Percentiles rank a stretch among this genome's conserved stretches.
Evolutionary conservation across 495 filamentous ascomycete species (phyloP).

Genomic region (Sabuloglossum arenarium): DNA sequence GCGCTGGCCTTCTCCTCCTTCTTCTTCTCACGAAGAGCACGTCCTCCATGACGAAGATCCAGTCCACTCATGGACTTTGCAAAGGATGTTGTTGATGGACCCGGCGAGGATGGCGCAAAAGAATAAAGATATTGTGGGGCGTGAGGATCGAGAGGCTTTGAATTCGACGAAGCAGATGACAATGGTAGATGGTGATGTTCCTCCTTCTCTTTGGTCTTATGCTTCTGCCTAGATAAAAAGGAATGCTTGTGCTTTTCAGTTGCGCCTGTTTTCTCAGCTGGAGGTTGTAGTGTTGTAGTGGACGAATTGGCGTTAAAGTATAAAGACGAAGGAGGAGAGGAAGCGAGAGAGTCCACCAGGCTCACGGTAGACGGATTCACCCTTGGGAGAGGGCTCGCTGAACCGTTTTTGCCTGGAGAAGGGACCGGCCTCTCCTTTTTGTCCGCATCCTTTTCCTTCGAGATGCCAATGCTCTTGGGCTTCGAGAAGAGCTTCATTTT

Average conservation of each 20-base stretch:
- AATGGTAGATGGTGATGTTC: conserved; percentile 63
- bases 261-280: conserved; percentile 21
- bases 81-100: conserved; percentile 43
- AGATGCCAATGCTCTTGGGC: conserved; percentile 62
- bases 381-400: conserved; percentile 33
- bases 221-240: conserved; percentile 78
- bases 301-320: conserved; percentile 74
- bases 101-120: conserved; percentile 52
- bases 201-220: conserved; percentile 63
- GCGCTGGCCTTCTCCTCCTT: conserved; percentile 51
- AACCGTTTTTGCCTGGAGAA: conserved; percentile 61
- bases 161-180: conserved; percentile 81
- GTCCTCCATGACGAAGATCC: conserved; percentile 68
- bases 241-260: conserved; percentile 55
- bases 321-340: conserved; percentile 43
- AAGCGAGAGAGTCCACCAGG: conserved; percentile 37
- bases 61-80: conserved; percentile 63
- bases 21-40: conserved; percentile 72
- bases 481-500: conserved; percentile 88
- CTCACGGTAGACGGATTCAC: conserved; percentile 63
- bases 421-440: conserved; percentile 48
- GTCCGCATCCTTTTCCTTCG: conserved; percentile 39
- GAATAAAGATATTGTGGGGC: conserved; percentile 74
- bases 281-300: conserved; percentile 48
- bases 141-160: conserved; percentile 61